Evolutionary conservation across 2,329 filamentous ascomycete species (phyloP).

Genomic region (Cercospora sp.): DNA sequence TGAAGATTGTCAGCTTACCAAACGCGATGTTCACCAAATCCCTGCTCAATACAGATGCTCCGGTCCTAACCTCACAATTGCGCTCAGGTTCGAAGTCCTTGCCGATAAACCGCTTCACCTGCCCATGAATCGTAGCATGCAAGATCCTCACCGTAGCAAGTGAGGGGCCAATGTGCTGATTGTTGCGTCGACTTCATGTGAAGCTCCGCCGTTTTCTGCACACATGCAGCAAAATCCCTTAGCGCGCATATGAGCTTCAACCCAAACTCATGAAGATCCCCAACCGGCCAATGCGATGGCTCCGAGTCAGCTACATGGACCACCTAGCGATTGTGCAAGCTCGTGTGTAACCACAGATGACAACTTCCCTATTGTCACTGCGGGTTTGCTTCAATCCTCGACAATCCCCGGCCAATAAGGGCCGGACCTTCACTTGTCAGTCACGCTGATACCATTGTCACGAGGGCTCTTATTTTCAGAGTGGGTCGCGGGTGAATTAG

Average conservation of each 20-base stretch:
- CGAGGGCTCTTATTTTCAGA: background rate
- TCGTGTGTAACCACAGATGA: slow-evolving; percentile 1
- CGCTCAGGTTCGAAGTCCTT: background rate
- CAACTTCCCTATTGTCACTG: background rate
- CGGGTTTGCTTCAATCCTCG: background rate
- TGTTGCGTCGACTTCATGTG: background rate
- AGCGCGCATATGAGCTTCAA: background rate
- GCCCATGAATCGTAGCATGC: background rate
- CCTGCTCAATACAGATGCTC: background rate
- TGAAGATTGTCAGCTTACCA: background rate
- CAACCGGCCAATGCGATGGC: background rate
- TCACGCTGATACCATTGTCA: background rate
- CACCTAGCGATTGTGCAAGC: background rate
- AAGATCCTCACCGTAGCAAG: background rate
- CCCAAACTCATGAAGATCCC: background rate
- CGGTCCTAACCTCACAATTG: background rate
- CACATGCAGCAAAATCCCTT: background rate
- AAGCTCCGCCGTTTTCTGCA: background rate
- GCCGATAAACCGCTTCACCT: background rate
- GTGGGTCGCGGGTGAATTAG: background rate
- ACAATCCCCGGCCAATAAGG: background rate
- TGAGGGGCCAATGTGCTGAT: background rate
- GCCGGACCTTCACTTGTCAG: background rate
- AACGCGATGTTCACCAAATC: background rate
- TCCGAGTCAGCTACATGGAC: background rate